Conservation (phyloP, 2,329 filamentous ascomycete genomes). For the Endocalyx cinctus region DNA sequence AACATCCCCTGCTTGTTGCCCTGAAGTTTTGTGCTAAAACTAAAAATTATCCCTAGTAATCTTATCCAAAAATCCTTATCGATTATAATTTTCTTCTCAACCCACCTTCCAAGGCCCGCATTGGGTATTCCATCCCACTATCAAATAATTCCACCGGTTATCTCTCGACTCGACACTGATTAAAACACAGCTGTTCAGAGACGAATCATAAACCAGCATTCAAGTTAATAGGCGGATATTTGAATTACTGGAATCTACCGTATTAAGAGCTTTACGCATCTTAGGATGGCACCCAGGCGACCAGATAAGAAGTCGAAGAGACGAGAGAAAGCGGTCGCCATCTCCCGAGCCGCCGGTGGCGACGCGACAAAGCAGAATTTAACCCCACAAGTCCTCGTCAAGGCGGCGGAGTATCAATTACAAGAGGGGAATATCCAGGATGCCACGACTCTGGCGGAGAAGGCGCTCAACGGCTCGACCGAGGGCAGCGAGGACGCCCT, state of each 20-base stretch:
- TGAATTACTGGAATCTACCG: not conserved
- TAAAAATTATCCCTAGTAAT: not conserved
- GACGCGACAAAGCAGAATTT: constrained; percentile 20
- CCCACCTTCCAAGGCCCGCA: too few relatives aligned
- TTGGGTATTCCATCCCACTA: too few relatives aligned
- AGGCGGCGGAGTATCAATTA: constrained; percentile 27
- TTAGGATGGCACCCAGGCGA: constrained; percentile 26
- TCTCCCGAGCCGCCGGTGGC: constrained; percentile 15
- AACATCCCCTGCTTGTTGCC: not conserved
- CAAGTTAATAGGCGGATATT: too few relatives aligned
- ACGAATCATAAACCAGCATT: too few relatives aligned
- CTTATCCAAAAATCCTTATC: constrained; percentile 14
- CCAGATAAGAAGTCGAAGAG: constrained; percentile 29
- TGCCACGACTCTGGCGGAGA: constrained; percentile 23
- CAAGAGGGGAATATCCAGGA: constrained; percentile 26
- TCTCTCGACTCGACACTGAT: too few relatives aligned
- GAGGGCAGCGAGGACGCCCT: constrained; percentile 46
- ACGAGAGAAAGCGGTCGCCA: constrained; percentile 19
- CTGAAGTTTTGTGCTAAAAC: too few relatives aligned
- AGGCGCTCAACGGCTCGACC: constrained; percentile 22
- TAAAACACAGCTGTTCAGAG: too few relatives aligned
- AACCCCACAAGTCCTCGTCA: constrained; percentile 26
- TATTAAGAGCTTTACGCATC: not conserved
- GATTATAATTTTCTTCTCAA: constrained; percentile 21
- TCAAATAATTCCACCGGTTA: too few relatives aligned